Percentiles rank a stretch among this genome's conserved stretches.
phyloP scores from a whole-genome alignment of 352 stramenopile genomes.

The Hyphochytrium catenoides region DNA sequence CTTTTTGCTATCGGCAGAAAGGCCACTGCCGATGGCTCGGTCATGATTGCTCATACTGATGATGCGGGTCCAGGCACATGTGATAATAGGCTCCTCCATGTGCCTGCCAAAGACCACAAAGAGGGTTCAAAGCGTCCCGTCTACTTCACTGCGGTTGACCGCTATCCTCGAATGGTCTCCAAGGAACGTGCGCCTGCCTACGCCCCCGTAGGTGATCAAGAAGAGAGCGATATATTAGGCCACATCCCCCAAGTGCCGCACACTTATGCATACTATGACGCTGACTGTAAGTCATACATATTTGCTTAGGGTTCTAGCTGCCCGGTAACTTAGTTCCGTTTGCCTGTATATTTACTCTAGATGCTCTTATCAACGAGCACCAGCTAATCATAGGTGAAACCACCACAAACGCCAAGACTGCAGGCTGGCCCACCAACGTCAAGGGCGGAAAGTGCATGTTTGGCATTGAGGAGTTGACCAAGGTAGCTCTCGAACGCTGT shows the following conservation, averaged over 20 bases:
- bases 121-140: conserved; percentile 18
- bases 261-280: conserved; percentile 80
- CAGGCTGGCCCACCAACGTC: conserved; percentile 30
- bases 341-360: no score
- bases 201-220: conserved; percentile 12
- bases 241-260: conserved; percentile 65
- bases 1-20: conserved; percentile 52
- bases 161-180: conserved; percentile 36
- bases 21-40: conserved; percentile 47
- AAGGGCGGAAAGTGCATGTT: conserved; percentile 58
- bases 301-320: no score
- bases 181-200: conserved; percentile 43
- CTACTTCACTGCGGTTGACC: conserved; percentile 23
- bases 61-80: conserved; percentile 41
- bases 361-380: conserved; percentile 84
- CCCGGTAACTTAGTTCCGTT: no score
- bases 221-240: conserved; percentile 27
- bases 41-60: conserved; percentile 65
- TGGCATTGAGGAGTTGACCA: conserved; percentile 63
- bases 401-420: conserved; percentile 62
- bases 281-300: no score
- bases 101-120: conserved; percentile 48
- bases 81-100: conserved; percentile 65
- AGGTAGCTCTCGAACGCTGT: conserved; percentile 67
- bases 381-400: conserved; percentile 79